Base-by-base conservation (phyloP, 495 filamentous ascomycete genomes). In the Aspergillus kassunensis region DNA sequence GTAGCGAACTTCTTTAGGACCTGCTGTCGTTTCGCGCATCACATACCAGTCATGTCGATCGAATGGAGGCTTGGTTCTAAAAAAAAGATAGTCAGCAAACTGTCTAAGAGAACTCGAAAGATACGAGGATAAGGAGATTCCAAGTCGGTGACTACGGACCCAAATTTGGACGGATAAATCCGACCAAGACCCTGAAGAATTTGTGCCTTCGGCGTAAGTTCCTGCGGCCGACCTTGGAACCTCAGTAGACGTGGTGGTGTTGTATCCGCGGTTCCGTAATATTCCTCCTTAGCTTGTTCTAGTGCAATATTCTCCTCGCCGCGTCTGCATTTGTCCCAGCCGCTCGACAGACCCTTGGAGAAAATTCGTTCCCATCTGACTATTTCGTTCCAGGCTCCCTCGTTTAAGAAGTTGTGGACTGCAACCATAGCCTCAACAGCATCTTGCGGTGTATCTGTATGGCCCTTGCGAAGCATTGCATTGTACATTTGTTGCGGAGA, bases 401-500 rank as follows among this genome's bases (percentile, higher is more conserved):
- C 93, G 63, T 98, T 98, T 63, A 98, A 61, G 60, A 96, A 97
- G 65, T 98, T 98, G 72, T 98, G 93, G 29, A 98, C 88, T 2
- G 89, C 86, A 37, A 97, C 95, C 93, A 98, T 98, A 46, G 83
- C 82, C 70, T 96, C 90, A n/a, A 98, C 91, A 0, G 89, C 90
- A 46, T 91, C 91, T 50, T 87, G 81, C 39, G 93, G 90, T 0
- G 92, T 96, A 62, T 97, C 91, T 0, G 88, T 91, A 69, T 96
- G 90, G 16, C 93, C 93, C 68, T 99, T 97, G 44, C 95, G 85
- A 47, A 95, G 71, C 76, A 97, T 85, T 0, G 95, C 93, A 62
- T 97, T 99, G 73, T 97, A 97, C 93, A 97, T 97, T 67, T 97
- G 93, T 71, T 97, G 95, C 9, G 95, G 92, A 0, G 90, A 96